These are phyloP conservation scores for Penicillium salamii DNA, from an alignment of 495 filamentous ascomycete species.

Conservation along the genomic window DNA sequence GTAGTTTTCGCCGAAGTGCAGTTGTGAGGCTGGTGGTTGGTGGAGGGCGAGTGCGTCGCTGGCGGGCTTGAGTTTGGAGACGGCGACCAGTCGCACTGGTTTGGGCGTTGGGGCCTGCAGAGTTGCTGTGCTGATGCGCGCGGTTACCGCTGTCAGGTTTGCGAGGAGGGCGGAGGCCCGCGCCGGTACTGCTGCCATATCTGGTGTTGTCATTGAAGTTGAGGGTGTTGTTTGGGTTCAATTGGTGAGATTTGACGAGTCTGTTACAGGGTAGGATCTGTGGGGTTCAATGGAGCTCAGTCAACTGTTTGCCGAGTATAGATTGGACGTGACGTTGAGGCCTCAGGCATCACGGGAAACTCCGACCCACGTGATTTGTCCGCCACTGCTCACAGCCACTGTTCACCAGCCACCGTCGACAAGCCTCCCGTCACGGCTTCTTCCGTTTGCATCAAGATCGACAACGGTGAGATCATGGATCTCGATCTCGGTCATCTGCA, in stretches of 20 bases:
- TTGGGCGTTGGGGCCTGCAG: conserved; percentile 18
- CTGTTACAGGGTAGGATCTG: too few species aligned
- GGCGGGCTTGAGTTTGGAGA: conserved; percentile 91
- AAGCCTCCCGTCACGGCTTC: background rate
- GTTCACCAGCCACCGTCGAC: background rate
- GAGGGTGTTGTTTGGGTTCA: background rate
- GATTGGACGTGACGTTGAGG: conserved; percentile 4
- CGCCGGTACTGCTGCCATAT: conserved; percentile 35
- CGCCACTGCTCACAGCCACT: conserved; percentile 7
- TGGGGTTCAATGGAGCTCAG: too few species aligned
- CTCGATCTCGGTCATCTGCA: conserved; percentile 6
- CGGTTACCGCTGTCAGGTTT: conserved; percentile 35
- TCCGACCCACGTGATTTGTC: conserved; percentile 10
- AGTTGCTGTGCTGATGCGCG: conserved; percentile 32
- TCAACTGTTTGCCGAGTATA: too few species aligned
- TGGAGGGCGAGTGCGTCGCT: conserved; percentile 84
- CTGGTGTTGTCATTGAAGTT: conserved; percentile 6
- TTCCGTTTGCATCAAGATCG: conserved; percentile 20
- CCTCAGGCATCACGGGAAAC: conserved; percentile 22
- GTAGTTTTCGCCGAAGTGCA: conserved; percentile 97
- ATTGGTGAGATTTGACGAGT: too few species aligned
- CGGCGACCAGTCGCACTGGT: conserved; percentile 75
- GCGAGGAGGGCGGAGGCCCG: conserved; percentile 37
- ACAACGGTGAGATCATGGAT: conserved; percentile 13
- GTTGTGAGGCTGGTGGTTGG: conserved; percentile 54